A percentile compares a stretch with the other conserved stretches of the same genome.
These are phyloP conservation scores for Lasiosphaeriaceae sp. DNA, from an alignment of 495 filamentous ascomycete genomes.

Conservation along the genomic window DNA sequence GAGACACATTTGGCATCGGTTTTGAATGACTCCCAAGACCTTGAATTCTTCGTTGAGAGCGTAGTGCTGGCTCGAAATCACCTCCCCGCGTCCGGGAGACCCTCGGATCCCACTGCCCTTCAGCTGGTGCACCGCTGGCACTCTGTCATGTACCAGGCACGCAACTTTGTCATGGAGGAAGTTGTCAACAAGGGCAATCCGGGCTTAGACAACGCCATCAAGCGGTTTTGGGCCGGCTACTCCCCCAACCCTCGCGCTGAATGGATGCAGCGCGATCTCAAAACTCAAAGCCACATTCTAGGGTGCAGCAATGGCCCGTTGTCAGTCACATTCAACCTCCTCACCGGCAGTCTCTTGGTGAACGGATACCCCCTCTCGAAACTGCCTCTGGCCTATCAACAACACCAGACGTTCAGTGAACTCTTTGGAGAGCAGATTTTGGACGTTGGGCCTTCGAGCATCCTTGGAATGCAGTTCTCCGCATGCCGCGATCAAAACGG, in stretches of 20 bases:
- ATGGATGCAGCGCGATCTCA: not conserved
- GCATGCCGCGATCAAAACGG: conserved; percentile 18
- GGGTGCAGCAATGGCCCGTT: conserved; percentile 1
- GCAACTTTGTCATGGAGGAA: not conserved
- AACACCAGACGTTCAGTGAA: conserved; percentile 26
- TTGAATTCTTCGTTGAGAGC: conserved; percentile 4
- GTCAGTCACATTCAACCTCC: conserved; percentile 48
- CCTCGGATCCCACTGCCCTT: not conserved
- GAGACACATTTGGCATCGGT: not conserved
- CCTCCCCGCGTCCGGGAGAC: not conserved
- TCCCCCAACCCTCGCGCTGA: not conserved
- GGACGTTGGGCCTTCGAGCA: conserved; percentile 46
- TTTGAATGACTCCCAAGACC: not conserved
- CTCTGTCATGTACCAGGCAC: conserved; percentile 6
- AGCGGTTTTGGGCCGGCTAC: conserved; percentile 16
- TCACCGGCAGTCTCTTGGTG: conserved; percentile 55
- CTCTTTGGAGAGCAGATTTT: conserved; percentile 36
- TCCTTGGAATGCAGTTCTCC: conserved; percentile 44
- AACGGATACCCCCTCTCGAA: conserved; percentile 49
- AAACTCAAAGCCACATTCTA: conserved; percentile 3
- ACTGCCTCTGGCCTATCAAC: conserved; percentile 45
- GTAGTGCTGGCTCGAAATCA: conserved; percentile 8
- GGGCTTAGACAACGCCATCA: conserved; percentile 10
- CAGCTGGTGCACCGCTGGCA: conserved; percentile 13
- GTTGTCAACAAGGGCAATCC: not conserved